phyloP scores from a whole-genome alignment of 2,329 filamentous ascomycete genomes.

The Venturia asperata region DNA sequence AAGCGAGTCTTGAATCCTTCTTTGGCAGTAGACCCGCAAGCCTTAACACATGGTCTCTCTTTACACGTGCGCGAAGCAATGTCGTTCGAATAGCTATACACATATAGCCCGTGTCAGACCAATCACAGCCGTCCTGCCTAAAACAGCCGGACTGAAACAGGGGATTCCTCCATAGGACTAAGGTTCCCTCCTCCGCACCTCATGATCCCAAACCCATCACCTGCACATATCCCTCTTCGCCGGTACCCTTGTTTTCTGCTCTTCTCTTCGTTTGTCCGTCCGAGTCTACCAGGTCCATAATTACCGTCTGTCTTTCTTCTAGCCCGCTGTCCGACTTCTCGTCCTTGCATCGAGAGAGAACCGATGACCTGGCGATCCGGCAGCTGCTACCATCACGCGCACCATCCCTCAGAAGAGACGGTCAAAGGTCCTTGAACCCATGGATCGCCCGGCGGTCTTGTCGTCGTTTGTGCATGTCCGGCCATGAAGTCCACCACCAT shows the following conservation, averaged over 20 bases:
- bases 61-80: neutral
- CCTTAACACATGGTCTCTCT: neutral
- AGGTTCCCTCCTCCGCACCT: neutral
- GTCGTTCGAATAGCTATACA: neutral
- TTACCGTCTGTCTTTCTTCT: neutral
- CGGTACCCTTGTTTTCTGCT: neutral
- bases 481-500: neutral
- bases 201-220: conserved; percentile 10
- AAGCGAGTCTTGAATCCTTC: neutral
- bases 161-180: neutral
- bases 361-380: neutral
- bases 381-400: conserved; percentile 8
- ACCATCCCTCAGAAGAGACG: neutral
- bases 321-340: neutral
- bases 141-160: neutral
- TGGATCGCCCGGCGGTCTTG: neutral
- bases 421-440: neutral
- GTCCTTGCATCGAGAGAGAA: neutral
- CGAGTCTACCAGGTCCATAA: neutral
- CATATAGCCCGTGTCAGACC: neutral
- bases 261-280: neutral
- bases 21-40: neutral
- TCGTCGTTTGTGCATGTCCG: neutral
- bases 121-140: neutral
- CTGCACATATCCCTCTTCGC: neutral